Evolutionary conservation across 345 rosid species (phyloP).

Genomic region (Raphanus sativus): DNA sequence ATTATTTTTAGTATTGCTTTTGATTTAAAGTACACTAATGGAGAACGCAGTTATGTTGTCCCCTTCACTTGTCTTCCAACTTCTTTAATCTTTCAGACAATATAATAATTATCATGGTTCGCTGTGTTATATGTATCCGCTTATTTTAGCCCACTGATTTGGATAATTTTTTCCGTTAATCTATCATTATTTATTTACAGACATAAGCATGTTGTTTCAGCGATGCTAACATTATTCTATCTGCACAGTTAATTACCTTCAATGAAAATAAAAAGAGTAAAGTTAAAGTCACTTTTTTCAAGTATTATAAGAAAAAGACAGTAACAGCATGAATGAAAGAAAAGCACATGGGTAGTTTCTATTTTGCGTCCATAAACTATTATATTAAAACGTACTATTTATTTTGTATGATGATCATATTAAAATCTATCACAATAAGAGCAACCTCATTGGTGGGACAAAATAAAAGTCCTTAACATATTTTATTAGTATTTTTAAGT

Average conservation of each 20-base stretch:
- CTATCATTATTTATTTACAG: not conserved
- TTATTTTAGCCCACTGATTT: not conserved
- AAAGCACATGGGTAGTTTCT: constrained; percentile 34
- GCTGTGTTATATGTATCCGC: constrained; percentile 9
- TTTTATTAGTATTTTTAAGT: too few species aligned
- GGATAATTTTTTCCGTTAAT: not conserved
- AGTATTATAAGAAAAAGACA: constrained; percentile 2
- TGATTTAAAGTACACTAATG: constrained; percentile 5
- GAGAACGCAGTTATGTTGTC: constrained; percentile 13
- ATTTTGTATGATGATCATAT: too few species aligned
- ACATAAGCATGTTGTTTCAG: not conserved
- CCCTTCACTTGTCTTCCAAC: constrained; percentile 25
- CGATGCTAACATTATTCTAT: not conserved
- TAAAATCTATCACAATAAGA: too few species aligned
- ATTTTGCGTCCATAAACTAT: not conserved
- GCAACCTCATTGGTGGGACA: too few species aligned
- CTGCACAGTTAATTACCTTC: not conserved
- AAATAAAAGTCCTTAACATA: too few species aligned
- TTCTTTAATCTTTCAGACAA: constrained; percentile 1
- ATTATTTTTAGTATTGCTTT: constrained; percentile 1
- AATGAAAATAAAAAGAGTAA: not conserved
- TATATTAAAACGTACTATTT: too few species aligned
- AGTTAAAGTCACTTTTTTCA: not conserved
- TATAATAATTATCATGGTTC: not conserved
- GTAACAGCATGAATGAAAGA: constrained; percentile 12